Evolutionary conservation across 202 grass and related monocot species (phyloP), one percentile per base, ranked within the genome.

Genomic region (Zoysia matrella): DNA sequence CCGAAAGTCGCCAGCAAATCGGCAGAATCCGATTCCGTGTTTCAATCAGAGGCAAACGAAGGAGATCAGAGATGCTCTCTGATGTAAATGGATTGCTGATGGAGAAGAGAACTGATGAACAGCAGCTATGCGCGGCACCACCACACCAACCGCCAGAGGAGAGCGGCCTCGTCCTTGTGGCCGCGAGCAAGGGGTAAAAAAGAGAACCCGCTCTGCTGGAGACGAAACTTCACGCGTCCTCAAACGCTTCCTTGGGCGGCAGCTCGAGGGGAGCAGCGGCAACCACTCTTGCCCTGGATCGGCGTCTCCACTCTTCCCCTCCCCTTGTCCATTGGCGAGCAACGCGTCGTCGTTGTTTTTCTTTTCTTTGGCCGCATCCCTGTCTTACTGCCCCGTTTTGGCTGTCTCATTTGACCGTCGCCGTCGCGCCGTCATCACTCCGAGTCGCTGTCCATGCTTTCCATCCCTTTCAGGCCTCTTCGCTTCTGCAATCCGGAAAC

Each of bases 401-500:
- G 9, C 57, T 45, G 62, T 53, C 79, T 63, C 30, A 0, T 11
- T 74, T 74, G 44, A 52, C 40, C 7, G n/a, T 40, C 18, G 18
- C 10, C 22, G 22, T 30, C 22, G 22, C 22, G 49, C 56, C 3
- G 18, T 88, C 84, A 94, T 56, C 84, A 94, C 50, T 94, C 92
- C 8, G 92, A 94, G 89, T 94, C 92, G 57, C 92, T 94, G 77
- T 94, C 92, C 92, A 94, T 94, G 89, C 80, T 91, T 64, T 94
- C 89, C 92, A 94, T 94, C 71, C 89, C 92, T 61, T 89, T 94
- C 80, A 94, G 67, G 3, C 92, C 92, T 91, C 89, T 85, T 57
- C 89, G 70, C 73, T 77, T 94, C 92, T 94, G 92, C 72, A 81
- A 63, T 22, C 5, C 30, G 82, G 8, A 64, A 2, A 51, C 52